Conservation (phyloP, 176 grass and related monocot genomes). For the Bothriochloa decipiens region DNA sequence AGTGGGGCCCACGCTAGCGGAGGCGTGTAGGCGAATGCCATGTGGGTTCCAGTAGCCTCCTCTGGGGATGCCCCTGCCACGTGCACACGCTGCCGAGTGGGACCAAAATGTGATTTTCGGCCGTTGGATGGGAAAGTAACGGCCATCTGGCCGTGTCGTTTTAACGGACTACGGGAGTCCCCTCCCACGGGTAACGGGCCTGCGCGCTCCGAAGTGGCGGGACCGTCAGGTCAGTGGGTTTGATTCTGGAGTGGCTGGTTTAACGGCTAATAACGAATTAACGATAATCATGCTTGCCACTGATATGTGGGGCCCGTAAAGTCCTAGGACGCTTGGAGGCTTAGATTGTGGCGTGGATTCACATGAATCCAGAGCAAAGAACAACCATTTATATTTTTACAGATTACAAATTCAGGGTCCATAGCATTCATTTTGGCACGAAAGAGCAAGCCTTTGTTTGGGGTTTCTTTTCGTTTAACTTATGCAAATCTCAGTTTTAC, state of each 20-base stretch:
- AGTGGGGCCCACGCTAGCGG: background rate
- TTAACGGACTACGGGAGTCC: no score
- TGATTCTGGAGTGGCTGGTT: background rate
- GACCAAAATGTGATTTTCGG: no score
- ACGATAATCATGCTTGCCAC: conserved; percentile 15
- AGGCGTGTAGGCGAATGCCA: background rate
- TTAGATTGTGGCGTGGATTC: background rate
- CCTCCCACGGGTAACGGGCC: no score
- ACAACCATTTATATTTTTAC: background rate
- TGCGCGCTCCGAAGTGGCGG: background rate
- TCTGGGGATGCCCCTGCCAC: background rate
- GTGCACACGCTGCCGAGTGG: no score
- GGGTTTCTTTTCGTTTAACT: no score
- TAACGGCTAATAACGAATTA: conserved; percentile 38
- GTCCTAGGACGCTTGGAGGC: background rate
- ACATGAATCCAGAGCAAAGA: conserved; percentile 10
- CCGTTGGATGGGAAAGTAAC: no score
- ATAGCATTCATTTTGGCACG: no score
- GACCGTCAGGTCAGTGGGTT: background rate
- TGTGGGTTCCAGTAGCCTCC: background rate
- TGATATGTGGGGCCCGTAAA: background rate
- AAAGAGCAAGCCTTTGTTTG: no score
- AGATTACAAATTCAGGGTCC: no score
- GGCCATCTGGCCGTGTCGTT: no score
- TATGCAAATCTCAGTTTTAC: no score